Conservation (phyloP, 2,329 filamentous ascomycete genomes). For the Aspergillus aculeatus region DNA sequence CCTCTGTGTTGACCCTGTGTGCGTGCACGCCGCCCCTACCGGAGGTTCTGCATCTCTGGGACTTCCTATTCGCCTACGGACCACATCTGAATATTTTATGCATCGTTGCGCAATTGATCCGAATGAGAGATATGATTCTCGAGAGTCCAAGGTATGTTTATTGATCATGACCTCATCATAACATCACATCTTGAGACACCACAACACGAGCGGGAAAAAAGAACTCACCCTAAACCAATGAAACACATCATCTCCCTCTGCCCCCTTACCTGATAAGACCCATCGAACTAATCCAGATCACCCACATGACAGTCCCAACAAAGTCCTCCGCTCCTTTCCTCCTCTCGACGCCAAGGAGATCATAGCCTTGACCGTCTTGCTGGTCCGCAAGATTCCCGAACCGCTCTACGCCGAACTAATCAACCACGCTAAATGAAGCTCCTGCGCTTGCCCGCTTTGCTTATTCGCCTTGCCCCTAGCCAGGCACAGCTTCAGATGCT, state of each 20-base stretch:
- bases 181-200: not conserved
- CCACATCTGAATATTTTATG: slow-evolving; percentile 93
- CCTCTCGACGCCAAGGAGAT: slow-evolving; percentile 79
- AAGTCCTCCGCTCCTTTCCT: slow-evolving; percentile 83
- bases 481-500: not conserved
- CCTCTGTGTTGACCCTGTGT: slow-evolving; percentile 88
- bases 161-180: not conserved
- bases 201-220: not conserved
- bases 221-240: not conserved
- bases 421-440: slow-evolving; percentile 64
- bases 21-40: slow-evolving; percentile 93
- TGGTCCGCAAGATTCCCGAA: slow-evolving; percentile 86
- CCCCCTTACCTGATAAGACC: not conserved
- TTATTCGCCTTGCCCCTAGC: not conserved
- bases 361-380: slow-evolving; percentile 78
- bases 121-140: slow-evolving; percentile 81
- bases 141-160: slow-evolving; percentile 71
- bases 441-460: not conserved
- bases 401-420: slow-evolving; percentile 90
- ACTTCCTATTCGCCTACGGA: slow-evolving; percentile 95
- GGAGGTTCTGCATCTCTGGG: slow-evolving; percentile 91
- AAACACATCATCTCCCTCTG: not conserved
- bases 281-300: not conserved
- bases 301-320: slow-evolving; percentile 70
- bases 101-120: slow-evolving; percentile 90